A percentile compares a stretch with the other conserved stretches of the same genome.
phyloP scores from a whole-genome alignment of 495 filamentous ascomycete species.

The Annulohypoxylon nitens region DNA sequence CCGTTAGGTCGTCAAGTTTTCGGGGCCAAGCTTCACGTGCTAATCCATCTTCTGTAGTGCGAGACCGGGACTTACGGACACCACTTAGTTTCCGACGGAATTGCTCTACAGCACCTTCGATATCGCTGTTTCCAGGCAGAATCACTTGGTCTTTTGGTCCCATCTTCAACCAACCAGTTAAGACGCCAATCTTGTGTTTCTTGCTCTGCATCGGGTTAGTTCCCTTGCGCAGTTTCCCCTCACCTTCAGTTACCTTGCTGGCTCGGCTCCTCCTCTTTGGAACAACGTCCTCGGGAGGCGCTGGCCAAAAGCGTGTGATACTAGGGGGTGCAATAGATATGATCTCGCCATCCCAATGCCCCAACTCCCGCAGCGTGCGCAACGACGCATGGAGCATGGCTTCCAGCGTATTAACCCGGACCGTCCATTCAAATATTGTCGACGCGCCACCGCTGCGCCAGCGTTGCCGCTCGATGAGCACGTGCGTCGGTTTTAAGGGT shows the following conservation, averaged over 20 bases:
- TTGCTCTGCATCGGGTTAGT: constrained; percentile 60
- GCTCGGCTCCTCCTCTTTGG: not conserved
- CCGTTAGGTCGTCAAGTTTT: constrained; percentile 93
- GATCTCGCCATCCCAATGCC: constrained; percentile 55
- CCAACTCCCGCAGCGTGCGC: constrained; percentile 64
- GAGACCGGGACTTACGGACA: constrained; percentile 49
- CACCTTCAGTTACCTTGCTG: constrained; percentile 2
- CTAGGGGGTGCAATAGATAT: constrained; percentile 55
- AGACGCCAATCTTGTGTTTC: constrained; percentile 74
- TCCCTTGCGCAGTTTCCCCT: constrained; percentile 38
- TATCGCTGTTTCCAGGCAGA: constrained; percentile 53
- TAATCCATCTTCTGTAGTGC: constrained; percentile 25
- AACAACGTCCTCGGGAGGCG: not conserved
- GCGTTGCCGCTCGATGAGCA: constrained; percentile 92
- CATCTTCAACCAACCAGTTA: constrained; percentile 66
- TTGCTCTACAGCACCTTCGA: constrained; percentile 53
- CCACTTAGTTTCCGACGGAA: constrained; percentile 63
- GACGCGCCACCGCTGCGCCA: constrained; percentile 76
- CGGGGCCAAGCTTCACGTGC: constrained; percentile 49
- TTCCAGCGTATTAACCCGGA: constrained; percentile 91
- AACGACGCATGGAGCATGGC: constrained; percentile 88
- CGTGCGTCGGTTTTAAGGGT: constrained; percentile 69
- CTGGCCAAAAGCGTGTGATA: constrained; percentile 57
- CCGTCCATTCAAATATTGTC: constrained; percentile 87
- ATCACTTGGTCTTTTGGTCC: constrained; percentile 46